These are phyloP conservation scores for Yamadazyma buinensis DNA, from an alignment of 1,139 yeast species.

Conservation along the genomic window DNA sequence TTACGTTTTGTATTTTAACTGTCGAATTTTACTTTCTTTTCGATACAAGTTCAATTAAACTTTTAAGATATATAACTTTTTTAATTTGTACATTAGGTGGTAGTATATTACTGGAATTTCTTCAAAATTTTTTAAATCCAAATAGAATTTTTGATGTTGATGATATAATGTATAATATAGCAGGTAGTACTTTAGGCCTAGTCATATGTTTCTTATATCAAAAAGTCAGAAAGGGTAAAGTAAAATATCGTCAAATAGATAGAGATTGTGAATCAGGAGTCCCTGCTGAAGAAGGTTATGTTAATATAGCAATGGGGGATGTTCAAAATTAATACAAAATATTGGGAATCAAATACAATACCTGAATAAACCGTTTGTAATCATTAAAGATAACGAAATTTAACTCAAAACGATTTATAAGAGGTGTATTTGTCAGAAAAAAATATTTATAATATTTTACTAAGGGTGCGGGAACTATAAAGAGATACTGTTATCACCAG, in stretches of 20 bases:
- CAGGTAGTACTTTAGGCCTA: conserved; percentile 32
- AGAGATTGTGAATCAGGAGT: neutral
- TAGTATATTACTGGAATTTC: conserved; percentile 50
- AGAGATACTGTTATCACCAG: too few relatives aligned
- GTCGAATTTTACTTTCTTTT: conserved; percentile 53
- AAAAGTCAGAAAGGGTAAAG: neutral
- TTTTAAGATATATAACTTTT: conserved; percentile 39
- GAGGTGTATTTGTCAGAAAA: too few relatives aligned
- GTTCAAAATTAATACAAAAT: conserved; percentile 1
- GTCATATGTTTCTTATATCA: conserved; percentile 13
- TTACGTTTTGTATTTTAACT: conserved; percentile 48
- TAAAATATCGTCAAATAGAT: neutral
- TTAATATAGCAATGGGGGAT: conserved; percentile 10
- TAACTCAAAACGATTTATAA: too few relatives aligned
- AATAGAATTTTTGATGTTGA: conserved; percentile 42
- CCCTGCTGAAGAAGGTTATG: conserved; percentile 6
- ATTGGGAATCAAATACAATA: too few relatives aligned
- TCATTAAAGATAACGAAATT: too few relatives aligned
- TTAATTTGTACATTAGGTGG: conserved; percentile 42
- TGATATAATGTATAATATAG: conserved; percentile 45
- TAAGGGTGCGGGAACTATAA: too few relatives aligned
- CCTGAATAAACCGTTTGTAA: too few relatives aligned
- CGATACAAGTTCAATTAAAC: conserved; percentile 36
- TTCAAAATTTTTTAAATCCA: conserved; percentile 45
- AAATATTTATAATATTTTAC: neutral